Evolutionary conservation across 176 grass and related monocot species (phyloP).

Genomic region (Miscanthus lutarioriparius): DNA sequence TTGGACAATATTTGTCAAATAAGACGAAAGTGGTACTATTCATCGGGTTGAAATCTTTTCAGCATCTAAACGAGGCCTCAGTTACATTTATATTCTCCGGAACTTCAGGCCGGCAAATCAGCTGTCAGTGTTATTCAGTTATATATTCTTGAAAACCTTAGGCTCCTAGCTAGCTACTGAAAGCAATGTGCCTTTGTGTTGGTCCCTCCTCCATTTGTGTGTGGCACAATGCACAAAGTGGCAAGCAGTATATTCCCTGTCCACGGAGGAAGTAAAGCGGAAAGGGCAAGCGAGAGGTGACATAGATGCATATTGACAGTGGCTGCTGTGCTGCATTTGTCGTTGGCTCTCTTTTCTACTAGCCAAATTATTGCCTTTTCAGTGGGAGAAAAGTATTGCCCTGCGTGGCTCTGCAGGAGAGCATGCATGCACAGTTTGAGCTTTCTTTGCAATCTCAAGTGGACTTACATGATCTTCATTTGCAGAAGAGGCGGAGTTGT

Average conservation of each 20-base stretch:
- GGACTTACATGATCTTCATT: not conserved
- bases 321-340: not conserved
- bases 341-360: not conserved
- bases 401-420: not conserved
- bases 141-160: slow-evolving; percentile 18
- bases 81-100: not conserved
- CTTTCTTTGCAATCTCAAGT: not conserved
- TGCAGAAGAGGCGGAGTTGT: not conserved
- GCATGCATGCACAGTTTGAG: not conserved
- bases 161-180: slow-evolving; percentile 7
- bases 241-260: not conserved
- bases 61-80: no score
- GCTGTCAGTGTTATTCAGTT: slow-evolving; percentile 5
- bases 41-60: no score
- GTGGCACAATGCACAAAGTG: slow-evolving; percentile 23
- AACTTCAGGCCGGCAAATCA: slow-evolving; percentile 4
- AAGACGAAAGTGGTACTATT: no score
- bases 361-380: slow-evolving; percentile 22
- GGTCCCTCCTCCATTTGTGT: slow-evolving; percentile 10
- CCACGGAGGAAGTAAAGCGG: not conserved
- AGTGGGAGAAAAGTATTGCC: slow-evolving; percentile 9
- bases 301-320: not conserved
- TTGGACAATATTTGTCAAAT: no score
- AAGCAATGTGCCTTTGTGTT: slow-evolving; percentile 29
- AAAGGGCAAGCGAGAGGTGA: slow-evolving; percentile 5